These are phyloP conservation scores for Lentinula sp. DNA, from an alignment of 768 basidiomycete species.

Conservation along the genomic window DNA sequence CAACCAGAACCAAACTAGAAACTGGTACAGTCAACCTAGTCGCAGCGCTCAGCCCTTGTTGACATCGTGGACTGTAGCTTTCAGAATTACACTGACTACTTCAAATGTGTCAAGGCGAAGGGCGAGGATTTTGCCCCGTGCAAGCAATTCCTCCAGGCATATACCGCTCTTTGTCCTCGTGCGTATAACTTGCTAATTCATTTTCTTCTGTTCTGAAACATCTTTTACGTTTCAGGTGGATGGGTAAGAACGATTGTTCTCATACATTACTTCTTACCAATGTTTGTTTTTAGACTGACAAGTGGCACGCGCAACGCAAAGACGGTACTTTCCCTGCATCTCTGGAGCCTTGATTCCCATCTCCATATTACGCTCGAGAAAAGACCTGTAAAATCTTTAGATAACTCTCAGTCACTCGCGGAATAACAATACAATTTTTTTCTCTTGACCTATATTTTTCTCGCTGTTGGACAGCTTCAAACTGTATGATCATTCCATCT, in stretches of 20 bases:
- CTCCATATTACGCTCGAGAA: not conserved
- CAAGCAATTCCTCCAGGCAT: conserved; percentile 96
- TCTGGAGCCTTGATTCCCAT: conserved; percentile 56
- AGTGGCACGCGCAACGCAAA: conserved; percentile 95
- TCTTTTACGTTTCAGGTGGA: no score
- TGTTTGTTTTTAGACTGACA: conserved; percentile 38
- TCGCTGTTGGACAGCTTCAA: not conserved
- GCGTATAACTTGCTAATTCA: conserved; percentile 27
- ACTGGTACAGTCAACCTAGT: conserved; percentile 60
- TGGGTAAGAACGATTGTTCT: no score
- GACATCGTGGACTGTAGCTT: conserved; percentile 39
- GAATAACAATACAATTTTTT: not conserved
- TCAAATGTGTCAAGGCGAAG: conserved; percentile 95
- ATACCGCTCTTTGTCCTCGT: conserved; percentile 98
- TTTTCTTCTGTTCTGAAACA: conserved; percentile 1
- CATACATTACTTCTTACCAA: no score
- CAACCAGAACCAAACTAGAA: conserved; percentile 90
- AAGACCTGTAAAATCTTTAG: not conserved
- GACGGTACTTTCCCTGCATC: conserved; percentile 89
- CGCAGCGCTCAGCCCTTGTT: not conserved
- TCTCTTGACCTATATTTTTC: not conserved
- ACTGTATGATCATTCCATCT: not conserved
- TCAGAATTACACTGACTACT: conserved; percentile 98
- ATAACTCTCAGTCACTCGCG: not conserved
- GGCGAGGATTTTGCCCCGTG: conserved; percentile 98